Evolutionary conservation across 495 filamentous ascomycete genomes (phyloP).

Genomic region (Symbiotaphrina buchneri): DNA sequence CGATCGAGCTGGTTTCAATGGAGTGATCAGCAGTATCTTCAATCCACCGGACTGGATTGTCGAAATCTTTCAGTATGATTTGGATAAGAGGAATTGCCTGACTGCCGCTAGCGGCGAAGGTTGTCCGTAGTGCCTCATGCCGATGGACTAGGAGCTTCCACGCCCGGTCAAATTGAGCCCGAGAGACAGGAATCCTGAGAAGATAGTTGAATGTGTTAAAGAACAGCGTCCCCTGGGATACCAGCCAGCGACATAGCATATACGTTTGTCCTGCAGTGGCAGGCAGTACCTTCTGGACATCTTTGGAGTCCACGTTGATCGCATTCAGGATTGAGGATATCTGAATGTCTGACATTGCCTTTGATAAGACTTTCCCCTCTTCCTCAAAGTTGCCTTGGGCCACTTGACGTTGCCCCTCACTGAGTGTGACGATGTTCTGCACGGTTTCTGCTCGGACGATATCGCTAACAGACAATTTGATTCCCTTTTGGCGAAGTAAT

Average conservation of each 20-base stretch:
- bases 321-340: constrained; percentile 9
- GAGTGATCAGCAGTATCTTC: constrained; percentile 1
- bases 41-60: constrained; percentile 7
- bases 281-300: constrained; percentile 32
- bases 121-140: constrained; percentile 36
- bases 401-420: constrained; percentile 8
- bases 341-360: constrained; percentile 15
- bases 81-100: constrained; percentile 27
- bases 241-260: constrained; percentile 46
- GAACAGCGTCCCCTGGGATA: constrained; percentile 33
- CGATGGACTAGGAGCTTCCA: constrained; percentile 31
- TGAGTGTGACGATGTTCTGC: constrained; percentile 25
- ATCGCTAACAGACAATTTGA: constrained; percentile 37
- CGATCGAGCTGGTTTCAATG: constrained; percentile 2
- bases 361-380: constrained; percentile 9
- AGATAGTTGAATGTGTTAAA: constrained; percentile 37
- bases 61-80: constrained; percentile 15
- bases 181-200: constrained; percentile 13
- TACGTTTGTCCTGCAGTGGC: constrained; percentile 51
- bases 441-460: constrained; percentile 42
- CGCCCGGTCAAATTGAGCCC: constrained; percentile 16
- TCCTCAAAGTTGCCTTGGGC: constrained; percentile 7
- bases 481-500: constrained; percentile 32
- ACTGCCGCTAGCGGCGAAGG: constrained; percentile 25
- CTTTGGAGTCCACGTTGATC: constrained; percentile 12